These are phyloP conservation scores for Suillus variegatus DNA, from an alignment of 768 basidiomycete genomes.

Conservation along the genomic window DNA sequence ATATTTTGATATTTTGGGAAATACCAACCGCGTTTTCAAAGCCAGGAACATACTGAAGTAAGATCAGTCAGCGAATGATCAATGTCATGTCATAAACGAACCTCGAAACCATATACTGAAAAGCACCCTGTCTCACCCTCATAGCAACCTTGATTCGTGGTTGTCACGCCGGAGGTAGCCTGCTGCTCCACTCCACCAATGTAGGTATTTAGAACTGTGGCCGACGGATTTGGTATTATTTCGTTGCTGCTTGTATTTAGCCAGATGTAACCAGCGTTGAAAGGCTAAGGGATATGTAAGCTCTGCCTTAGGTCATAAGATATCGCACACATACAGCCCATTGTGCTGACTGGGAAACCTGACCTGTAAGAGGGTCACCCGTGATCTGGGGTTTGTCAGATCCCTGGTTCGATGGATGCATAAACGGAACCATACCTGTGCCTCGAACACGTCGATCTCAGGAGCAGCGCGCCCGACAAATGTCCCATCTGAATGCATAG, in stretches of 20 bases:
- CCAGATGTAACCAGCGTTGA: constrained; percentile 74
- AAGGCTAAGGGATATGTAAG: constrained; percentile 50
- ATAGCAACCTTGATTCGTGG: constrained; percentile 72
- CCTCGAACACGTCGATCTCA: constrained; percentile 91
- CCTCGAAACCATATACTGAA: constrained; percentile 81
- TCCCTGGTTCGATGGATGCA: constrained; percentile 11
- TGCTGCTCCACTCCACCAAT: constrained; percentile 74
- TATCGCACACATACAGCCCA: constrained; percentile 62
- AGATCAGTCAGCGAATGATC: neutral
- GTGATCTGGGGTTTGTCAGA: constrained; percentile 44
- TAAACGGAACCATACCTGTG: constrained; percentile 45
- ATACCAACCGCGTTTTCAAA: constrained; percentile 62
- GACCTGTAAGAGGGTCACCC: constrained; percentile 43
- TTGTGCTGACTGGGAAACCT: constrained; percentile 85
- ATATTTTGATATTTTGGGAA: neutral
- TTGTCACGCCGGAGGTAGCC: constrained; percentile 72
- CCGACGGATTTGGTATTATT: constrained; percentile 55
- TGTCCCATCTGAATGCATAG: constrained; percentile 67
- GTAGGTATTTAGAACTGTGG: constrained; percentile 61
- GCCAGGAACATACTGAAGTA: constrained; percentile 43
- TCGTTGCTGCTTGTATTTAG: constrained; percentile 59
- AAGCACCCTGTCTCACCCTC: constrained; percentile 60
- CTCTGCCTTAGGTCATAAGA: constrained; percentile 9
- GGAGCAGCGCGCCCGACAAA: constrained; percentile 84
- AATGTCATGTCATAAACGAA: constrained; percentile 23